Evolutionary conservation across 305 asterid species (phyloP).

Genomic region (Ilex paraguariensis): DNA sequence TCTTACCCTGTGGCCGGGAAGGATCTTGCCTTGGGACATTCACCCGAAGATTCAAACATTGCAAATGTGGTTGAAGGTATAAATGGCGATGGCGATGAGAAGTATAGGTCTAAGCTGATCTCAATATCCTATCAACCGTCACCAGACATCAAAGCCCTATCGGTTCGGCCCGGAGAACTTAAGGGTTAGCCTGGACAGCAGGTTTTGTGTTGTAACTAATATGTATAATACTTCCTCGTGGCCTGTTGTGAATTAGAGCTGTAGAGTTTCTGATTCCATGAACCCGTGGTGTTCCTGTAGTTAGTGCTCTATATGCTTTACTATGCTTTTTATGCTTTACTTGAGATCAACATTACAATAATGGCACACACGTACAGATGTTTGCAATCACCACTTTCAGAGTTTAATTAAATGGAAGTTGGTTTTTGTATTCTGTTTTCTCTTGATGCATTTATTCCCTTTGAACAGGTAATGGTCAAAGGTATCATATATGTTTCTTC

Average conservation of each 20-base stretch:
- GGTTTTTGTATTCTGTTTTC: too few relatives aligned
- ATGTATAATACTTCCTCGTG: not conserved
- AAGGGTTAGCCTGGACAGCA: not conserved
- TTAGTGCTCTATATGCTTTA: too few relatives aligned
- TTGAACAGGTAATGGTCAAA: too few relatives aligned
- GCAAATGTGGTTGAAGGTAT: not conserved
- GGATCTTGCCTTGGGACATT: not conserved
- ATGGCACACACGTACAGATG: too few relatives aligned
- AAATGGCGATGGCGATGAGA: conserved; percentile 1
- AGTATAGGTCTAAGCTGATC: conserved; percentile 7
- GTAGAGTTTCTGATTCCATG: too few relatives aligned
- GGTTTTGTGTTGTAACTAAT: not conserved
- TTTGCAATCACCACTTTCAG: too few relatives aligned
- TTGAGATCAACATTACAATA: too few relatives aligned
- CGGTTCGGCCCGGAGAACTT: conserved; percentile 1
- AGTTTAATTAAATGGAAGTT: too few relatives aligned
- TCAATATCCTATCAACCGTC: not conserved
- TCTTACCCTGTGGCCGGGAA: conserved; percentile 2
- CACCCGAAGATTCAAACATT: not conserved
- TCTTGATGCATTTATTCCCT: too few relatives aligned
- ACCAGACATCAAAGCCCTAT: not conserved
- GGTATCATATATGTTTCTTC: too few relatives aligned
- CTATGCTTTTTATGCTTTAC: too few relatives aligned
- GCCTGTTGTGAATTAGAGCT: conserved; percentile 2
- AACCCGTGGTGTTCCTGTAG: too few relatives aligned